Conservation (phyloP, 768 basidiomycete genomes). For the Pleurotus salmoneostramineus region DNA sequence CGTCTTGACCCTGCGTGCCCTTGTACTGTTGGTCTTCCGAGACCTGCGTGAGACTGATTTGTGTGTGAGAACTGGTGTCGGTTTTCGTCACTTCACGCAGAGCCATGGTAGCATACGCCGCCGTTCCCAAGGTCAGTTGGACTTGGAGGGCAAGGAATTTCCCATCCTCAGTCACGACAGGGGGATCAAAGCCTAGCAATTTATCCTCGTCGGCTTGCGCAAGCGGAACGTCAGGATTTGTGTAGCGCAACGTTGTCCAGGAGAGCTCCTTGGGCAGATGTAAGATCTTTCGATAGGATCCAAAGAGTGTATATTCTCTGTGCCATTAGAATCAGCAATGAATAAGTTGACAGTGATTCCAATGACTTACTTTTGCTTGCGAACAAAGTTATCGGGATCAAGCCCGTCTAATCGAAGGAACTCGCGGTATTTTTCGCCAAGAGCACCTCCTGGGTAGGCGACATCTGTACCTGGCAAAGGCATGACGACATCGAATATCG, state of each 20-base stretch:
- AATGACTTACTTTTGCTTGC: constrained; percentile 77
- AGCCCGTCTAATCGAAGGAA: constrained; percentile 84
- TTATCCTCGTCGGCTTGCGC: constrained; percentile 96
- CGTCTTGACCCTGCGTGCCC: constrained; percentile 36
- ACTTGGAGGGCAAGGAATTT: constrained; percentile 89
- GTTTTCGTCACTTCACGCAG: constrained; percentile 92
- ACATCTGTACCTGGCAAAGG: constrained; percentile 96
- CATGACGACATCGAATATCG: constrained; percentile 94
- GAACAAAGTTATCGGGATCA: constrained; percentile 83
- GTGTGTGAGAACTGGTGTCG: constrained; percentile 91
- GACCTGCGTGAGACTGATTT: constrained; percentile 70
- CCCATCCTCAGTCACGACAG: constrained; percentile 63
- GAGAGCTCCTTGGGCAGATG: constrained; percentile 79
- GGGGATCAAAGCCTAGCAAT: constrained; percentile 76
- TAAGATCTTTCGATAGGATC: constrained; percentile 90
- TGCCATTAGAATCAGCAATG: constrained; percentile 1
- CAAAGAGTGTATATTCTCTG: constrained; percentile 90
- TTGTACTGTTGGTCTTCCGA: constrained; percentile 84
- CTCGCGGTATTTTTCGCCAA: constrained; percentile 84
- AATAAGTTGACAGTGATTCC: constrained; percentile 1
- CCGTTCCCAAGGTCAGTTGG: constrained; percentile 78
- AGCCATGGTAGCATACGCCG: constrained; percentile 98
- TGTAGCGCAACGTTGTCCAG: constrained; percentile 84
- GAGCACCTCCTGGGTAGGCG: constrained; percentile 80
- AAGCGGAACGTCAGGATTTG: constrained; percentile 88